Evolutionary conservation across 1,284 basidiomycete genomes (phyloP), one percentile per base, ranked within the genome.

Genomic region (Irpex rosettiformis): DNA sequence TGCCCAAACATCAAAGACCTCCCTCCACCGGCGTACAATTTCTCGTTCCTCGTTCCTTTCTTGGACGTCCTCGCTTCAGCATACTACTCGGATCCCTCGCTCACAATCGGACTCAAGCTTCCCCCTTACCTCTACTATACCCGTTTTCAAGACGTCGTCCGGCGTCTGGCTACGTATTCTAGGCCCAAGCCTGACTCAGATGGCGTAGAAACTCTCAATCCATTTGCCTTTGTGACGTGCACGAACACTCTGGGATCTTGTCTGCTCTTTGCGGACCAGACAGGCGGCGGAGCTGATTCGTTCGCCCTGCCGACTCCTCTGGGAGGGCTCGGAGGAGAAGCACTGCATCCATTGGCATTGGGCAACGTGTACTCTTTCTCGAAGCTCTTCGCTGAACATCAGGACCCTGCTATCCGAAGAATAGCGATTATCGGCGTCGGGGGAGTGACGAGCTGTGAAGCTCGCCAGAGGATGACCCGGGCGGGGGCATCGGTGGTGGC

Each of bases 211-310:
- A 55, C 67, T 52, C 45, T 66, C 59, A 66, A 70, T 63, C 67
- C 73, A 45, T 69, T 73, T 65, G 63, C 72, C 40, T 69, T 65
- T 61, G 52, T 92, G 60, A 87, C 88, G 4, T 87, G 87, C 67
- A 91, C 88, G 48, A 92, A 93, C 67, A 92, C 90, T 1, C 77
- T 93, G 7, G 91, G 90, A 22, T 85, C 82, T 58, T 78, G 82
- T 45, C 70, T 92, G 54, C 71, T 88, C 37, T 89, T 90, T 65
- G 64, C 75, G 1, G 81, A 84, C 16, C 82, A 89, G 70, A 68
- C 72, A 13, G 55, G 65, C n/a, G 45, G 56, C 11, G 53, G 54
- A 18, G 47, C 57, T 24, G 45, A 58, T 3, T 48, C 49, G 11
- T 85, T 82, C 65, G 86, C 86, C 2, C 72, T 91, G 10, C 86